These are phyloP conservation scores for Anastatica hierochuntica DNA, from an alignment of 345 rosid species.

Conservation along the genomic window DNA sequence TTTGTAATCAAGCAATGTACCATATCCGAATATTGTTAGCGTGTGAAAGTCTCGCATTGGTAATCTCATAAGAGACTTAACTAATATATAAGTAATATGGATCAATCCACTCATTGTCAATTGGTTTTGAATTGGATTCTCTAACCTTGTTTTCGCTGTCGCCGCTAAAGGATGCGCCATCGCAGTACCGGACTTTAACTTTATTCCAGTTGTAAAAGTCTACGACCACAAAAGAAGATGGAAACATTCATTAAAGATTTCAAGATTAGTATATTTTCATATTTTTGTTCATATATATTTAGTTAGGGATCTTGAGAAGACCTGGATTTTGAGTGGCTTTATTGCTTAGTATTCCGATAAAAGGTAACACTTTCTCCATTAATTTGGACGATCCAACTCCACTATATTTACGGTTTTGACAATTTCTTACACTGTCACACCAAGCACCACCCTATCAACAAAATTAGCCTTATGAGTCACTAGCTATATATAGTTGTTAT, in stretches of 20 bases:
- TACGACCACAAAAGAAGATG: neutral
- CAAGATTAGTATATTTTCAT: neutral
- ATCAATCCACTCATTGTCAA: too few species aligned
- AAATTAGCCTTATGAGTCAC: neutral
- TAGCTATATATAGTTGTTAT: neutral
- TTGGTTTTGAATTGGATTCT: neutral
- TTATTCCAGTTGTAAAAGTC: constrained; percentile 96
- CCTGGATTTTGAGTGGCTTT: constrained; percentile 76
- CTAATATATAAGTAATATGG: too few species aligned
- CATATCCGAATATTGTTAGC: neutral
- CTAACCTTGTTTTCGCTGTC: constrained; percentile 61
- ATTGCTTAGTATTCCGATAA: constrained; percentile 67
- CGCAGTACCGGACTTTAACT: constrained; percentile 86
- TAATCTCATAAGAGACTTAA: too few species aligned
- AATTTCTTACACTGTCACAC: constrained; percentile 64
- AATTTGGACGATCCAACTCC: constrained; percentile 56
- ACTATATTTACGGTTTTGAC: constrained; percentile 48
- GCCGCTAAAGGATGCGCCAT: constrained; percentile 86
- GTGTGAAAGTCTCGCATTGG: too few species aligned
- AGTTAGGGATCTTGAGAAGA: neutral
- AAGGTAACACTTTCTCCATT: constrained; percentile 54
- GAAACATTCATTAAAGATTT: neutral
- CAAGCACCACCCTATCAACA: constrained; percentile 77
- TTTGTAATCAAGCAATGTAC: neutral
- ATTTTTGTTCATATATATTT: too few species aligned